Evolutionary conservation across 805 yeast species (phyloP).

Genomic region (Metschnikowia cerradonensis): DNA sequence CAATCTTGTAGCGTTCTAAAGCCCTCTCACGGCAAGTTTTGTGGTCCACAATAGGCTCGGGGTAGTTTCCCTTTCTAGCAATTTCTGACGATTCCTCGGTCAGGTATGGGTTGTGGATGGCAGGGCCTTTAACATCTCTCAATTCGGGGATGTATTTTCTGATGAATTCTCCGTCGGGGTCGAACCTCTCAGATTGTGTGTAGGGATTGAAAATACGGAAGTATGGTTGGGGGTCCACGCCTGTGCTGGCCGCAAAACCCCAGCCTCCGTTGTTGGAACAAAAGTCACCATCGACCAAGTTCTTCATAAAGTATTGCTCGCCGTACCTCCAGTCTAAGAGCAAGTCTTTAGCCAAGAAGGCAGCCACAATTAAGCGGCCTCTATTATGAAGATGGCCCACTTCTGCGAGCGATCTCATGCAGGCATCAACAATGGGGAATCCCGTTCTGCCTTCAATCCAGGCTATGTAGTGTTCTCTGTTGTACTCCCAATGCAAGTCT

Average conservation of each 20-base stretch:
- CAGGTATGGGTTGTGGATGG: constrained; percentile 33
- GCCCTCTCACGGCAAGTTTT: constrained; percentile 40
- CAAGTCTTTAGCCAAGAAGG: constrained; percentile 48
- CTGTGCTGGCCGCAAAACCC: constrained; percentile 52
- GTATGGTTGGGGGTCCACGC: constrained; percentile 55
- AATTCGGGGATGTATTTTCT: constrained; percentile 50
- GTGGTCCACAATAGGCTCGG: constrained; percentile 44
- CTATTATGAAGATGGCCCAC: constrained; percentile 55
- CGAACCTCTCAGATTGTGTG: constrained; percentile 47
- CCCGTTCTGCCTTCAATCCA: constrained; percentile 58
- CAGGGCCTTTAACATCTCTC: constrained; percentile 24
- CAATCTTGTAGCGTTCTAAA: constrained; percentile 38
- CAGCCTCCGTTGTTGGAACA: constrained; percentile 56
- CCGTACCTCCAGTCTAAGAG: constrained; percentile 56
- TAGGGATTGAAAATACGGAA: constrained; percentile 53
- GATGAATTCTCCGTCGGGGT: constrained; percentile 44
- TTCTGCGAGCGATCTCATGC: constrained; percentile 48
- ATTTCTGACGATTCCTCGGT: constrained; percentile 22
- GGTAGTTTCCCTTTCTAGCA: constrained; percentile 33
- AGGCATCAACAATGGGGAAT: constrained; percentile 54
- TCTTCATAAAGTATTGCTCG: constrained; percentile 46
- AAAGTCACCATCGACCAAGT: constrained; percentile 50
- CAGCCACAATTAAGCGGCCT: constrained; percentile 50
- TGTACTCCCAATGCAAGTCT: constrained; percentile 42
- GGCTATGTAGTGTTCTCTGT: constrained; percentile 35